Conservation (phyloP, 2,329 filamentous ascomycete species). For the Dissoconium aciculare region DNA sequence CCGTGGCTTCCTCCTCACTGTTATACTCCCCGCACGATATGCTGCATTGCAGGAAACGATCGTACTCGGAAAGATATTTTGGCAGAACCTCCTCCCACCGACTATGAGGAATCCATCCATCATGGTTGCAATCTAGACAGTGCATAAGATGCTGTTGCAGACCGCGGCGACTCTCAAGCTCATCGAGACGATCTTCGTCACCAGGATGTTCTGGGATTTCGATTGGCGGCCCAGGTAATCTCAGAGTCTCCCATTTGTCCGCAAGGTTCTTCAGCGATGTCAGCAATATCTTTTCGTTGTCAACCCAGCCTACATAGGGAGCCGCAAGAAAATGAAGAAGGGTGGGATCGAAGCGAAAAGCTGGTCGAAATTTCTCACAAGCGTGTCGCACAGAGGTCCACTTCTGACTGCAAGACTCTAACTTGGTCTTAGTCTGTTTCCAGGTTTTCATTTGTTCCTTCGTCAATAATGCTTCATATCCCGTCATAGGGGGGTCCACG, state of each 20-base stretch:
- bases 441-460: background rate
- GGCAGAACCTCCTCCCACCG: slow-evolving; percentile 1
- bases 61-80: background rate
- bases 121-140: background rate
- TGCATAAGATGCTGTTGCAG: background rate
- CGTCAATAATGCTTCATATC: background rate
- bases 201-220: background rate
- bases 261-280: background rate
- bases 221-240: background rate
- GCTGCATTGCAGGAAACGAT: background rate
- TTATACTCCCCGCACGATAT: no score
- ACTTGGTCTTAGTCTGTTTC: background rate
- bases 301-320: background rate
- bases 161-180: background rate
- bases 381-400: background rate
- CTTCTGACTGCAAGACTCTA: background rate
- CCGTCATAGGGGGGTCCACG: slow-evolving; percentile 2
- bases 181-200: background rate
- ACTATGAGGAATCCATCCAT: background rate
- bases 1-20: no score
- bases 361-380: background rate
- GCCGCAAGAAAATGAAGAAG: background rate
- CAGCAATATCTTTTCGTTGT: background rate
- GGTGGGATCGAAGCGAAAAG: background rate
- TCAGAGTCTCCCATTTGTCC: background rate